phyloP scores from a whole-genome alignment of 2,329 filamentous ascomycete genomes.

The Kalmusia sp. region DNA sequence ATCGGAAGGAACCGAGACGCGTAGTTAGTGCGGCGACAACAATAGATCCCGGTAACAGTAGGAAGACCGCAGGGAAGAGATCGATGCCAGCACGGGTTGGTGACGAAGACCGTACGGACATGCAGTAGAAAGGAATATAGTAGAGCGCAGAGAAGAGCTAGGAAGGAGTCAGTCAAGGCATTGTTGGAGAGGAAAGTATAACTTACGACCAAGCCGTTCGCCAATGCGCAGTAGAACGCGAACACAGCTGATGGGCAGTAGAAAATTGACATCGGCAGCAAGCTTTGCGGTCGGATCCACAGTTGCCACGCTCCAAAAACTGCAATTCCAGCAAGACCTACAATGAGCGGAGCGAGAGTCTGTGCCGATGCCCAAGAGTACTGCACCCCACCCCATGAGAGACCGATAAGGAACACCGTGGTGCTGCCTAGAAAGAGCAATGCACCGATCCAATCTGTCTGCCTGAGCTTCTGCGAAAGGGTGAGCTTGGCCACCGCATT shows the following conservation, averaged over 20 bases:
- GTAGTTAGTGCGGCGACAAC: constrained; percentile 32
- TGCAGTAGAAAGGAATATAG: constrained; percentile 52
- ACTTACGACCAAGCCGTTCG: constrained; percentile 54
- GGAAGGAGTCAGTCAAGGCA: not conserved
- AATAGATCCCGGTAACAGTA: constrained; percentile 39
- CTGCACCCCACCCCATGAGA: constrained; percentile 53
- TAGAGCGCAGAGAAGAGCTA: constrained; percentile 53
- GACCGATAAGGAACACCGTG: constrained; percentile 49
- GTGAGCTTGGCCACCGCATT: constrained; percentile 26
- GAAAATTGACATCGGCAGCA: constrained; percentile 50
- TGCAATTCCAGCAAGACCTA: constrained; percentile 42
- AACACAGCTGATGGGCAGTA: constrained; percentile 42
- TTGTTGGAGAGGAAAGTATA: not conserved
- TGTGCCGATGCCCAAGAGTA: constrained; percentile 49
- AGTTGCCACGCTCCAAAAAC: constrained; percentile 46
- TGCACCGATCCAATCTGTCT: constrained; percentile 53
- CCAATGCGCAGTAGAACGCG: constrained; percentile 50
- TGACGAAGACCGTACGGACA: constrained; percentile 43
- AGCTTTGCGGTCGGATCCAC: constrained; percentile 40
- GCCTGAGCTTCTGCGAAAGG: constrained; percentile 28
- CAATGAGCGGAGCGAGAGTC: constrained; percentile 49
- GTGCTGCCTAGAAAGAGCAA: constrained; percentile 48
- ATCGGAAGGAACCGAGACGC: constrained; percentile 41
- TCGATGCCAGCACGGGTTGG: constrained; percentile 47
- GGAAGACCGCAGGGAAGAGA: constrained; percentile 44